These are phyloP conservation scores for Amoeboaphelidium occidentale DNA, from an alignment of 371 early-diverging fungal genomes.

Conservation along the genomic window DNA sequence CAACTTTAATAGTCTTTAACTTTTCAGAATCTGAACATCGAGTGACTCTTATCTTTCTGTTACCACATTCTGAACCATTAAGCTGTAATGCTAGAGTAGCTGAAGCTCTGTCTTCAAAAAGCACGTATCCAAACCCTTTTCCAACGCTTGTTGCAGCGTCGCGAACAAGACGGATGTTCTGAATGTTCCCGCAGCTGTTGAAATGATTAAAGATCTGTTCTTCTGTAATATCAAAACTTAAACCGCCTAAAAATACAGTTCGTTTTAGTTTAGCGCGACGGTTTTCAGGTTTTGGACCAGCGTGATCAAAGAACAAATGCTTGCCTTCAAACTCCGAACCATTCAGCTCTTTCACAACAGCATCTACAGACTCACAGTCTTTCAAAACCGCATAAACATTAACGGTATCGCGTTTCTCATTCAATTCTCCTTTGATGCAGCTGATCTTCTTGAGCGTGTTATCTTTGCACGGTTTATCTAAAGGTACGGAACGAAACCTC, in stretches of 20 bases:
- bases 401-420: not conserved
- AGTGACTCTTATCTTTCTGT: too few relatives aligned
- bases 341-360: not conserved
- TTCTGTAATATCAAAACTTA: not conserved
- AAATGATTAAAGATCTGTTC: not conserved
- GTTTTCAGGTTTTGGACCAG: not conserved
- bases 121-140: not conserved
- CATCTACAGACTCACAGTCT: not conserved
- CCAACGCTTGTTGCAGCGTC: not conserved
- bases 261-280: too few relatives aligned
- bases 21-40: too few relatives aligned
- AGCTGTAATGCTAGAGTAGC: not conserved
- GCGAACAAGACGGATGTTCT: not conserved
- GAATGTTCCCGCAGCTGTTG: not conserved
- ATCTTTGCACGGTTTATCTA: not conserved
- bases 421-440: not conserved
- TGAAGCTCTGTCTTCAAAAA: not conserved
- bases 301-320: not conserved
- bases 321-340: not conserved
- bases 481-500: not conserved
- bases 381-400: not conserved
- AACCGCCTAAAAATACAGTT: not conserved
- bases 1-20: too few relatives aligned
- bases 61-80: too few relatives aligned
- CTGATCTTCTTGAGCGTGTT: not conserved